Evolutionary conservation across 2,329 filamentous ascomycete species (phyloP).

Genomic region (Scytalidium lignicola): DNA sequence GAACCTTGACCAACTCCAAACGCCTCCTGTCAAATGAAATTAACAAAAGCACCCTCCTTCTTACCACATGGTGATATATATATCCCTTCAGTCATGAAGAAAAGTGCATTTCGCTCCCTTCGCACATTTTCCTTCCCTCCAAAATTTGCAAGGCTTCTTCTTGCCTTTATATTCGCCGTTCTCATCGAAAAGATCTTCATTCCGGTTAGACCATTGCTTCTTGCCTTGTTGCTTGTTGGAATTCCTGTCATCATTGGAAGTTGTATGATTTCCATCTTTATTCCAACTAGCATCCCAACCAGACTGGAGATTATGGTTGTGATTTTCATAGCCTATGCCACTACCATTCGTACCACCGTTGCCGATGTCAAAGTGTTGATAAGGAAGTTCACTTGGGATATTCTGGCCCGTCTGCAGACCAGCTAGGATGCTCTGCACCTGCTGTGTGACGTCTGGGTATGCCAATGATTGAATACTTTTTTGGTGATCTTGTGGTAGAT

Average conservation of each 20-base stretch:
- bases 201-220: slow-evolving; percentile 7
- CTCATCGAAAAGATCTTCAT: slow-evolving; percentile 14
- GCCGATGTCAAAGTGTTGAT: neutral
- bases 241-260: slow-evolving; percentile 6
- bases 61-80: neutral
- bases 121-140: slow-evolving; percentile 64
- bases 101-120: slow-evolving; percentile 72
- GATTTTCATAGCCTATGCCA: slow-evolving; percentile 5
- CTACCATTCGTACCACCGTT: slow-evolving; percentile 15
- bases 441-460: slow-evolving; percentile 17
- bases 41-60: neutral
- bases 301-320: slow-evolving; percentile 8
- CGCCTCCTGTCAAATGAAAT: neutral
- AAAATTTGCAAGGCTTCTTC: slow-evolving; percentile 67
- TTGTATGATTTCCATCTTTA: slow-evolving; percentile 9
- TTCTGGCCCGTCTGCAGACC: slow-evolving; percentile 6
- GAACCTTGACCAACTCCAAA: neutral
- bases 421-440: slow-evolving; percentile 21
- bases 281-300: slow-evolving; percentile 15
- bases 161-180: slow-evolving; percentile 43
- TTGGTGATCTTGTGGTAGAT: slow-evolving; percentile 9
- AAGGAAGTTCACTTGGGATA: neutral
- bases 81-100: slow-evolving; percentile 49
- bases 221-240: slow-evolving; percentile 10
- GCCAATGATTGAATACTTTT: slow-evolving; percentile 5